Base-by-base conservation (phyloP, 192 early-diverging fungal species). In the Glomus cerebriforme region DNA sequence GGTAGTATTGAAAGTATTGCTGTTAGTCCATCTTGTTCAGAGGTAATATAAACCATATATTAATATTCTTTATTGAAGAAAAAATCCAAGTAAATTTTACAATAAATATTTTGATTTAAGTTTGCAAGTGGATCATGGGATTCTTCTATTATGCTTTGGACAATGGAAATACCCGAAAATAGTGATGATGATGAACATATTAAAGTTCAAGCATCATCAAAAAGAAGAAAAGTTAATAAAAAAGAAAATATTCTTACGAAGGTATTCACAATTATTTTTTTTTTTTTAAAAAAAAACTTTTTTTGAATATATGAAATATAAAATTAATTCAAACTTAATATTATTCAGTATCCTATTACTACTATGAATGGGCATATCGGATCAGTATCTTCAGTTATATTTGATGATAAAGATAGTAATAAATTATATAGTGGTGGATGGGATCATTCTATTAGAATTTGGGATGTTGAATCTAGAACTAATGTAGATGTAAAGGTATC, bases 371-470 rank as follows among this genome's bases (percentile, higher is more conserved):
- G 92, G 4, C 97, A 99, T 79, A 85, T 89, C 26, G 96, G 93
- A 2, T 88, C 90, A 43, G 93, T 97, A 8, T 92, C 91, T 24
- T 80, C 90, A 27, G 88, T 96, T 19, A 83, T 82, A 67, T 98
- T 94, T 82, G 89, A 93, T 83, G 80, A 77, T n/a, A 80, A 82
- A 17, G 85, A 89, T 39, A 82, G 86, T 76, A 86, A 90, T 75
- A 86, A 86, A 66, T 79, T 98, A 63, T 98, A 92, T 83, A 92
- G 91, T 72, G 96, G 93, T 81, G 94, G 96, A 77, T 95, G 92
- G 92, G 98, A 99, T 87, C 96, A 99, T 83, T 92, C 95, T 54
- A 88, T 98, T 62, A 87, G 96, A 73, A 84, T 88, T 15, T 99
- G 98, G 96, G 95, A 99, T 81, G 85, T 97, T 58, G 92, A 93